phyloP scores from a whole-genome alignment of 768 basidiomycete species.

The Boletales sp. region DNA sequence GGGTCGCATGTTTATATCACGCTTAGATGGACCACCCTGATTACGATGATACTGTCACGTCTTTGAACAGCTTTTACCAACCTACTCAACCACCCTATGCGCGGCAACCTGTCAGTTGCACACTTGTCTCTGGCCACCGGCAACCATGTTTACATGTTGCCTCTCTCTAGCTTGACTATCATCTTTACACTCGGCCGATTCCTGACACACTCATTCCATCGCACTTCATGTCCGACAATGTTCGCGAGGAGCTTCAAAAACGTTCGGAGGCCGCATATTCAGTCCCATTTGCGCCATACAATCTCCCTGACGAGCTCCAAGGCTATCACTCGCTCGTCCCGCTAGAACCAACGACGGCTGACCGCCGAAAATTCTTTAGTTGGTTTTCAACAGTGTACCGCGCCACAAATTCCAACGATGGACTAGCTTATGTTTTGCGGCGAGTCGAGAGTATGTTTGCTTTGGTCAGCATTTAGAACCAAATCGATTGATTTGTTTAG shows the following conservation, averaged over 20 bases:
- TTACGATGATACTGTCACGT: conserved; percentile 25
- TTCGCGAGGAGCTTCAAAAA: conserved; percentile 55
- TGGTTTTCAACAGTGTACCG: conserved; percentile 85
- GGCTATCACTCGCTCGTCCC: conserved; percentile 87
- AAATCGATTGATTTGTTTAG: conserved; percentile 37
- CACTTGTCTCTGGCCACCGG: conserved; percentile 1
- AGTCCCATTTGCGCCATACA: conserved; percentile 40
- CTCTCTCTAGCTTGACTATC: conserved; percentile 73
- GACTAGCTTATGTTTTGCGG: conserved; percentile 70
- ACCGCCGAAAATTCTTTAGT: conserved; percentile 71
- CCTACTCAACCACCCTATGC: conserved; percentile 44
- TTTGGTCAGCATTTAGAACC: background rate
- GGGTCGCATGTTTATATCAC: background rate
- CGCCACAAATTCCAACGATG: conserved; percentile 75
- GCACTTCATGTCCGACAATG: conserved; percentile 84
- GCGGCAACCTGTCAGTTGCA: conserved; percentile 63
- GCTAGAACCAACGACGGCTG: conserved; percentile 56
- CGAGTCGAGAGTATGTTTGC: conserved; percentile 74
- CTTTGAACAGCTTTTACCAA: conserved; percentile 37
- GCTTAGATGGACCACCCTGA: conserved; percentile 22
- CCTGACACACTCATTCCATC: conserved; percentile 51
- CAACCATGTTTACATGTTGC: background rate
- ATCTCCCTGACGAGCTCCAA: conserved; percentile 82
- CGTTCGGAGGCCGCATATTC: conserved; percentile 44
- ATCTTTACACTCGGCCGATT: conserved; percentile 79